Percentiles rank a stretch among this genome's conserved stretches.
Conservation (phyloP, 371 early-diverging fungal genomes). For the Apophysomyces ossiformis region DNA sequence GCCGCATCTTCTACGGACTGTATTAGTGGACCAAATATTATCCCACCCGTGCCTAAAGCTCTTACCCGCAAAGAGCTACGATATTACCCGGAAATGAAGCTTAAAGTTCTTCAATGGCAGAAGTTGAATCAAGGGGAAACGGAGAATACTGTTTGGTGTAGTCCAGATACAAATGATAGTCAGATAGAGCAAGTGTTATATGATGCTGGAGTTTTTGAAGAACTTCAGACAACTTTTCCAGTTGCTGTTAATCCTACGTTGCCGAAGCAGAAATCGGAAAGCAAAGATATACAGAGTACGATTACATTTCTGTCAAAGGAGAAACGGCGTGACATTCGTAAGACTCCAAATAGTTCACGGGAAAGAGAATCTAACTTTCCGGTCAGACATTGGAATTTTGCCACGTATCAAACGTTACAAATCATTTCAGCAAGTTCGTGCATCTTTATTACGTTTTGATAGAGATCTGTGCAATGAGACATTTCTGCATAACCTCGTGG, state of each 20-base stretch:
- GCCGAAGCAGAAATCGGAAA: neutral
- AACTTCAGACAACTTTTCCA: neutral
- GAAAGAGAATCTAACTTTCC: neutral
- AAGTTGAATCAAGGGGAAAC: neutral
- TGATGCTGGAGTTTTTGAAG: neutral
- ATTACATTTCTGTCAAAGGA: neutral
- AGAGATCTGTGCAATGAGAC: slow-evolving; percentile 50
- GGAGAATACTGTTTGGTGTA: neutral
- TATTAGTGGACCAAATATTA: neutral
- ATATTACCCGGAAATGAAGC: neutral
- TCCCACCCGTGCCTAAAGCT: neutral
- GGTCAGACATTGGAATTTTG: slow-evolving; percentile 45
- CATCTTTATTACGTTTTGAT: slow-evolving; percentile 41
- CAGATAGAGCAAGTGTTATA: neutral
- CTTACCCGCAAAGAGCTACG: neutral
- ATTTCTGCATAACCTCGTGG: slow-evolving; percentile 51
- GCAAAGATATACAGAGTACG: neutral
- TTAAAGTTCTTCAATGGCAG: neutral
- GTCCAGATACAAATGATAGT: neutral
- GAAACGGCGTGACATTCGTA: neutral
- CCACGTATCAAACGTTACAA: slow-evolving; percentile 36
- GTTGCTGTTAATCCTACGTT: neutral
- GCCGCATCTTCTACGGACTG: neutral
- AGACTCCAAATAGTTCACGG: neutral
- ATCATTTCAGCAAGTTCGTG: slow-evolving; percentile 41